Conservation (phyloP, 495 filamentous ascomycete species). For the Stereocaulon alpinum region DNA sequence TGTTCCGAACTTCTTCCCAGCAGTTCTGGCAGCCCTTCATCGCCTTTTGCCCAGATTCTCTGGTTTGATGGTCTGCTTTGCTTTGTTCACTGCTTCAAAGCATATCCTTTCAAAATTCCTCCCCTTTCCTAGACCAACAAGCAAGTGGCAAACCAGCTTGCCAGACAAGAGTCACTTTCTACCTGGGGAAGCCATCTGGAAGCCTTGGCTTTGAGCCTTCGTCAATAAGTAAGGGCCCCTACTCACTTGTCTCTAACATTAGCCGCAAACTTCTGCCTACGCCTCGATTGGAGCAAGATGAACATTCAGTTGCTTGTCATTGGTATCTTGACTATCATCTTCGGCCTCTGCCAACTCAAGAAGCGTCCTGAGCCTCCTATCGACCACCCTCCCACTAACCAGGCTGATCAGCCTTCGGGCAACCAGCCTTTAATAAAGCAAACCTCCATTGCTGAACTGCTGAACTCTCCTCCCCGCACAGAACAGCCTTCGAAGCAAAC, state of each 20-base stretch:
- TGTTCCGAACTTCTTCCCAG: background rate
- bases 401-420: background rate
- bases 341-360: conserved; percentile 3
- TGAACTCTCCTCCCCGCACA: background rate
- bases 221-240: background rate
- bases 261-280: background rate
- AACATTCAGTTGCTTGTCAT: conserved; percentile 4
- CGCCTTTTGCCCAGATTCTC: background rate
- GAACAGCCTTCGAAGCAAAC: conserved; percentile 2
- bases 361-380: background rate
- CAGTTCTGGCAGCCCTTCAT: background rate
- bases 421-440: background rate
- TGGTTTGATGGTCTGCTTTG: background rate
- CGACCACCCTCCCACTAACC: background rate
- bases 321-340: conserved; percentile 6
- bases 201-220: background rate
- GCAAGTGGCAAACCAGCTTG: background rate
- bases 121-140: background rate
- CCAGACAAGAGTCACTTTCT: background rate
- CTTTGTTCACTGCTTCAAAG: background rate
- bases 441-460: background rate
- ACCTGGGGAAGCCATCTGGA: background rate
- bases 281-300: conserved; percentile 4
- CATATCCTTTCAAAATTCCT: no score
- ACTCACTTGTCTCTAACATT: background rate